Evolutionary conservation across 2,329 filamentous ascomycete species (phyloP), one percentile per base, ranked within the genome.

Genomic region (Fusarium circinatum): DNA sequence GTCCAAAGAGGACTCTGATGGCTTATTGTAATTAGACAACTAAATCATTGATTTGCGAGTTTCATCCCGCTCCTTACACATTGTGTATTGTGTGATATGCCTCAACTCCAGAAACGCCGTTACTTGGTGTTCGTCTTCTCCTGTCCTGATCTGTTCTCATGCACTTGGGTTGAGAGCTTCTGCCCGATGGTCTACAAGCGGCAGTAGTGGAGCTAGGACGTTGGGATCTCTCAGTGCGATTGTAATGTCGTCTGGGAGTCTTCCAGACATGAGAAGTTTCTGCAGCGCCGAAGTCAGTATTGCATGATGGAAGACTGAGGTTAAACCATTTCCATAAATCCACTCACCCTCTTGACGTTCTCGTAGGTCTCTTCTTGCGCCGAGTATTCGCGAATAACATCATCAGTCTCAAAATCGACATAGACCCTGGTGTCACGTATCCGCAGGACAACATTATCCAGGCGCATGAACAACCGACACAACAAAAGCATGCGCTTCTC

Each of bases 351-450:
- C 80, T 92, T 92, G 17, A 98, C 90, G 39, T 90, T 90, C 34
- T 92, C 92, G 81, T 97, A 98, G 60, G 85, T 88, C 58, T 92
- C 92, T 85, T 99, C 96, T 80, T 93, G 92, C n/a, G 92, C 92
- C 26, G 94, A 94, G 79, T 98, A 98, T 83, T 99, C 96, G 71
- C 96, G 87, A 36, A 97, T 92, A 36, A 98, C 92, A 79, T 93
- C 90, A 57, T 92, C 89, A 24, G 88, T 91, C 47, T 86, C 89
- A 81, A 98, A 98, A 80, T 99, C 96, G 63, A 98, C 90, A 81
- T 97, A 99, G 39, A 99, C 87, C 71, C 96, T 88, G 2, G 96
- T 98, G 80, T 99, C 96, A 62, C 96, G 88, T 65, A 99, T 89
- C 65, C 96, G 88, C 66, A 98, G 89, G 48, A 99, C 80, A 51